Base-by-base conservation (phyloP, 2,329 filamentous ascomycete species). In the Aureobasidium pullulans region DNA sequence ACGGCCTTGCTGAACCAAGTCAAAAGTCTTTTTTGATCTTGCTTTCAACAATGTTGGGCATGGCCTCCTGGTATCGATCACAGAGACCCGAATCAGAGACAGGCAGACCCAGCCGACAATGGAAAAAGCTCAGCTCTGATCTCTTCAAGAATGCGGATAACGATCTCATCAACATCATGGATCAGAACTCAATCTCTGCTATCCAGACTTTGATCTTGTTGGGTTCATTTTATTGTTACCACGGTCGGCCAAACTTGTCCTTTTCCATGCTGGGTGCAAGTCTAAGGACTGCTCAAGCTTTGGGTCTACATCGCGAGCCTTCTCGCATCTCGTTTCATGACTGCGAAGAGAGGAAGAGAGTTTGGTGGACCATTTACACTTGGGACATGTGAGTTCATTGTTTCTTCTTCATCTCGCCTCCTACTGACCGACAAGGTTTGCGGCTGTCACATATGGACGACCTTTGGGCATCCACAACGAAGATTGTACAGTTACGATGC, bases 351-450 rank as follows among this genome's bases (percentile, higher is more conserved):
- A 64, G 72, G 37, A 73, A 74, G 61, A 62, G 74, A 15, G 68
- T 74, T 0, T 76, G 73, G 73, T 76, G 73, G 74, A 73, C 73
- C 1, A 70, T 76, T 2, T 76, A 76, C 47, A 75, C 73, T 0
- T 75, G 73, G 72, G 73, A 75, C 44, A 64, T 73, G 64, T 62
- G 59, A 32, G 60, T 40, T 8, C 9, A 42, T 23, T 23, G 3
- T n/a, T 19, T 19, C 42, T 29, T 6, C 19, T 11, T 15, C 15
- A n/a, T 16, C 29, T 13, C 8, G 31, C 13, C 4, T 39, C 34
- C 53, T 59, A 32, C 60, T 50, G n/a, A 10, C 3, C 16, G n/a
- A 32, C 19, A 29, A 66, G 66, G 40, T 76, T 74, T 40, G 71
- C 71, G 6, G 74, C 73, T 6, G 72, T 75, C 10, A 73, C 71